Base-by-base conservation (phyloP, 2,329 filamentous ascomycete genomes). In the Alternaria metachromatica region DNA sequence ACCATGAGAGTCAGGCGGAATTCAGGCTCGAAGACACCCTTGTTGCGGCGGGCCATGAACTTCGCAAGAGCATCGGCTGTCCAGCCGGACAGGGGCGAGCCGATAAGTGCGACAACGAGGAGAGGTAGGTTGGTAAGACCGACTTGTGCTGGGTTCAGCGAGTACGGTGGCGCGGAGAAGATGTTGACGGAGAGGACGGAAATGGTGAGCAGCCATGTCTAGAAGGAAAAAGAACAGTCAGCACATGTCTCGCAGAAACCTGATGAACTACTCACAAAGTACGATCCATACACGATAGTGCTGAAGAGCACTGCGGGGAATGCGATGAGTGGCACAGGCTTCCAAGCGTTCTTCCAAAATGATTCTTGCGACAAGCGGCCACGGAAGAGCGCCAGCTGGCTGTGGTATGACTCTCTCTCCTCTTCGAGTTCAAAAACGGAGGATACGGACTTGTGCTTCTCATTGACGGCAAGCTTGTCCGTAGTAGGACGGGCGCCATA, bases 221-320 rank as follows among this genome's bases (percentile, higher is more conserved):
- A 37, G 50, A 18, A 6, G 2, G 5, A 1, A 41, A 23, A 6
- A 7, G 1, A 8, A 25, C 4, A 53, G 12, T 53, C n/a, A 53
- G 30, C 23, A 12, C 21, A 30, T 6, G 55, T 28, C 28, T 50
- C 43, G 12, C 46, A 37, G 3, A 53, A 49, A 8, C 9, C 12
- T 20, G 3, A 8, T 37, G 30, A 1, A 18, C 33, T 5, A 12
- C 33, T 15, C 9, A 56, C 41, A 75, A 97, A 97, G 78, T 97
- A 88, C 3, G 92, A 88, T 5, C 94, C 94, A 82, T 97, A 94
- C 41, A 94, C 92, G 6, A 97, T 83, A 67, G 87, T 88, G 12
- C 85, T 86, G 92, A 94, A 97, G 20, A 97, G 81, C 65, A 97
- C 93, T 5, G 92, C 92, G 0, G 94, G 94, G 76, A 97, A 94